A percentile compares a stretch with the other conserved stretches of the same genome.
Conservation (phyloP, 345 rosid species). For the Adansonia digitata region DNA sequence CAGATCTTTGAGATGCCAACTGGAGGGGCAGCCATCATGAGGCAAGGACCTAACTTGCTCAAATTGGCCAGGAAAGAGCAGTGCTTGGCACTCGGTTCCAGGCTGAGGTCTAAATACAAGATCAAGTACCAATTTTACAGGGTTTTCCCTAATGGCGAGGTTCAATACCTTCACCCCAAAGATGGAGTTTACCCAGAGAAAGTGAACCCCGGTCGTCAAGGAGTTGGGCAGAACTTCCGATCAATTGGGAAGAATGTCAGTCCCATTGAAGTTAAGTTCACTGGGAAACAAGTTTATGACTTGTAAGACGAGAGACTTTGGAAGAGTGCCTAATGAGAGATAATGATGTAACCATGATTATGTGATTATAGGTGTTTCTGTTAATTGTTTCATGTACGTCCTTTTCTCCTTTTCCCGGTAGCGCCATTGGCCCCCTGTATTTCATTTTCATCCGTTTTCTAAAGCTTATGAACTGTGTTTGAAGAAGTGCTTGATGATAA, state of each 20-base stretch:
- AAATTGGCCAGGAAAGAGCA: conserved; percentile 93
- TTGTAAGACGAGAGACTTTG: no score
- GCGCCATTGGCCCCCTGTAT: background rate
- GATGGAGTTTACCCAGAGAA: conserved; percentile 95
- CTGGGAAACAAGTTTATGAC: conserved; percentile 81
- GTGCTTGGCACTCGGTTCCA: conserved; percentile 86
- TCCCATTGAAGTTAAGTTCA: conserved; percentile 87
- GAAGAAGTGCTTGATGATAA: background rate
- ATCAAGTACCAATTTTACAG: no score
- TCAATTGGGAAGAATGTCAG: conserved; percentile 82
- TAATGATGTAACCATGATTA: background rate
- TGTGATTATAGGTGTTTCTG: background rate
- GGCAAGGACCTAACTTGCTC: conserved; percentile 81
- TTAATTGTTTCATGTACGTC: background rate
- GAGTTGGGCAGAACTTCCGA: conserved; percentile 81
- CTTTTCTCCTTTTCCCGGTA: background rate
- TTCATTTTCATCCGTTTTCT: background rate
- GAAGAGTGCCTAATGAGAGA: no score
- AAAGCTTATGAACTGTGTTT: background rate
- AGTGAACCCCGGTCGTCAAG: conserved; percentile 78
- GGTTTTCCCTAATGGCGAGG: no score
- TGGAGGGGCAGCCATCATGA: conserved; percentile 91
- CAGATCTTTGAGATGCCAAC: conserved; percentile 97
- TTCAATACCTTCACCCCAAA: conserved; percentile 86
- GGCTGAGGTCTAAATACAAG: conserved; percentile 86